Base-by-base conservation (phyloP, 306 rosid species). In the Medicago lupulina region DNA sequence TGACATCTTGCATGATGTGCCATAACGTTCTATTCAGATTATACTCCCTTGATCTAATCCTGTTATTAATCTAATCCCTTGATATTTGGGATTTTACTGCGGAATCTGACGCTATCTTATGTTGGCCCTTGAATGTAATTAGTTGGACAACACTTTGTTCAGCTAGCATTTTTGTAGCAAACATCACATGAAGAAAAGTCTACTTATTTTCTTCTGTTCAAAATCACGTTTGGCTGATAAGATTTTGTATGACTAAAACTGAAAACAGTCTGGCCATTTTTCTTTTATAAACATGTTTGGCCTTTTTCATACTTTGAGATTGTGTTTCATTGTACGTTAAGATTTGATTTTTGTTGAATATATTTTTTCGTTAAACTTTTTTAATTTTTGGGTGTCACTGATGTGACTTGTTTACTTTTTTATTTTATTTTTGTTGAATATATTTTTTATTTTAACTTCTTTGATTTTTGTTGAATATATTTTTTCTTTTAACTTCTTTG, bases 201-300 rank as follows among this genome's bases (percentile, higher is more conserved):
- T 40, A 9, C 11, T 9, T 41, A 8, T 41, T 41, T 41, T 3
- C 11, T 3, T 41, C 46, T 41, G 12, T 41, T 41, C 46, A 41
- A 43, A n/a, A 57, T 19, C 19, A 15, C 11, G 28, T 47, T 60
- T 19, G 54, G 51, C 55, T 61, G 65, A 49, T 70, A 60, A 78
- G 64, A 49, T 78, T 78, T 58, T 58, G 15, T 14, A 47, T 70
- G 76, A 49, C 9, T 70, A 40, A 61, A 70, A 49, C 12, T 70
- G 55, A 38, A 60, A 60, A 49, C 17, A 70, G 46, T 70, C 46
- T 70, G 17, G 18, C 36, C 13, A 47, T 47, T 47, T 49, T 2
- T 12, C 16, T 12, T 59, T 39, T 57, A 21, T 15, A 19, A 63
- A 28, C 31, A 25, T 19, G 68, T 58, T 73, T 46, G 21, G 21